A percentile compares a stretch with the other conserved stretches of the same genome.
phyloP scores from a whole-genome alignment of 2,329 filamentous ascomycete species.

The Fusarium guadeloupense region DNA sequence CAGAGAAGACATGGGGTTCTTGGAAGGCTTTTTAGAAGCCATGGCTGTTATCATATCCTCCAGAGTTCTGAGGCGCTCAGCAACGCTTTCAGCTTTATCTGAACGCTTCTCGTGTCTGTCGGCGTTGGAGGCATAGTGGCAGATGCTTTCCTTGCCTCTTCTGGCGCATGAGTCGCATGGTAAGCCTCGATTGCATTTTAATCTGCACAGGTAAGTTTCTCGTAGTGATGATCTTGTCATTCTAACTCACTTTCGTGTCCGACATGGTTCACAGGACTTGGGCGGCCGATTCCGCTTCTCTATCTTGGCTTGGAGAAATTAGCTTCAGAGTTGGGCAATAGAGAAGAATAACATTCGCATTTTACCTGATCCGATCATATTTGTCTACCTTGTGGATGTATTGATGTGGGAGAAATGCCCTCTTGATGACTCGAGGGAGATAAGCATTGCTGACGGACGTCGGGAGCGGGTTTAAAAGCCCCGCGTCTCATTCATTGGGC shows the following conservation, averaged over 20 bases:
- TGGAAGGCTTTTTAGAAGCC: background rate
- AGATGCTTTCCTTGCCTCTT: conserved; percentile 38
- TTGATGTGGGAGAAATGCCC: too few species aligned
- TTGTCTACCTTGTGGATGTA: background rate
- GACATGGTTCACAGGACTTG: conserved; percentile 49
- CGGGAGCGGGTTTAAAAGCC: conserved; percentile 32
- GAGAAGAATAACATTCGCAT: background rate
- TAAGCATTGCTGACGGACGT: conserved; percentile 4
- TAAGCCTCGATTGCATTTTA: conserved; percentile 46
- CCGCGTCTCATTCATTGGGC: background rate
- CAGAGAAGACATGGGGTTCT: background rate
- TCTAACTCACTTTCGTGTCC: conserved; percentile 46
- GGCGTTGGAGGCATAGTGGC: conserved; percentile 46
- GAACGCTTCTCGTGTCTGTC: conserved; percentile 11
- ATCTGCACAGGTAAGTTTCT: conserved; percentile 19
- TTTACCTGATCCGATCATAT: conserved; percentile 10
- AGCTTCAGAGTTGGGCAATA: background rate
- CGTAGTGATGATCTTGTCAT: background rate
- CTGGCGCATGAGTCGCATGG: conserved; percentile 46
- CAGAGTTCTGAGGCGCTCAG: conserved; percentile 43
- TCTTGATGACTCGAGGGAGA: background rate
- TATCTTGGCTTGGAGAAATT: conserved; percentile 13
- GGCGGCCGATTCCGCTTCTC: conserved; percentile 49
- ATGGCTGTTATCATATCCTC: conserved; percentile 42
- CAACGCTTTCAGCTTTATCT: conserved; percentile 6